Base-by-base conservation (phyloP, 2,329 filamentous ascomycete species). In the Fusarium nelsonii region DNA sequence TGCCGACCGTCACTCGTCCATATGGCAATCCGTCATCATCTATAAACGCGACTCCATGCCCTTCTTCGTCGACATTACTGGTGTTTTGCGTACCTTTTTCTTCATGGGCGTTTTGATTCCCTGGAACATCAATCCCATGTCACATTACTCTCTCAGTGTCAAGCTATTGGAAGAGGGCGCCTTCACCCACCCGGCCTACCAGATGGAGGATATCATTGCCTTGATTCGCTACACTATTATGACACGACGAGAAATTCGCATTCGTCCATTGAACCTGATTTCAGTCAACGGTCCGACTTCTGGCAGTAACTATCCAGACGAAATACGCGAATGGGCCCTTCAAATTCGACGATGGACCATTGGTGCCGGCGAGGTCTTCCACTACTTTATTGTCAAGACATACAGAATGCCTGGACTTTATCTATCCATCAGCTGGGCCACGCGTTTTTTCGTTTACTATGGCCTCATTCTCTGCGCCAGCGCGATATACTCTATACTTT, bases 11-110 rank as follows among this genome's bases (percentile, higher is more conserved):
- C 70, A 73, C 45, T 71, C 70, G 1, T 73, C 70, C 30, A 73
- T 73, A 51, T 73, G 70, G 70, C 70, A 73, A n/a, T 73, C 70
- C 28, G 70, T 73, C 49, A 68, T 73, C 37, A 40, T 71, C 39
- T 73, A 73, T 57, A 73, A 69, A 50, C 65, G 70, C 26, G 57
- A 73, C 33, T 71, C 70, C 0, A 73, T 73, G 70, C 70, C 70
- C 3, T 73, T 73, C 59, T 73, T 73, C 53, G 70, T 73, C 3
- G 70, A 73, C 12, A 73, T 73, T 6, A 73, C 70, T 6, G 70
- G 70, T 14, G 65, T 73, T 49, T 52, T 73, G 45, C 59, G 70
- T 14, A 73, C 70, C 9, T 73, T 73, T 37, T 73, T 73, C 68
- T 73, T 73, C 28, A 73, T 73, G 70, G 70, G 70, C 12, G 51